Evolutionary conservation across 352 stramenopile species (phyloP).

Genomic region (Elongisporangium senticosum): DNA sequence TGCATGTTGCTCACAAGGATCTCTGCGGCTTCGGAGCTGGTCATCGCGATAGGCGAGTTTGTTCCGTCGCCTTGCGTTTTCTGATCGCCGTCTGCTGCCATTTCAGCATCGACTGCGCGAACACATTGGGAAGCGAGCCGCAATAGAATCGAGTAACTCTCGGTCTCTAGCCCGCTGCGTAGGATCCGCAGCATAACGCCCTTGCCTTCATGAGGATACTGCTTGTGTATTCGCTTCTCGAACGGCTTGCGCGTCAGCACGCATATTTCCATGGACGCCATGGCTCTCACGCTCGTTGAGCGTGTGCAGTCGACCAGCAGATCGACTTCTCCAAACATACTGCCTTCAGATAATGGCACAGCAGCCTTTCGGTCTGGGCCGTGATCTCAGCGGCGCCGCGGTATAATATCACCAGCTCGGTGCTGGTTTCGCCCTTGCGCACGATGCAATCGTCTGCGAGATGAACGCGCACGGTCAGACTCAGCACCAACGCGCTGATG

Average conservation of each 20-base stretch:
- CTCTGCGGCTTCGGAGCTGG: conserved; percentile 1
- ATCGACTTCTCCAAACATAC: conserved; percentile 13
- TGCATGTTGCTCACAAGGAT: conserved; percentile 4
- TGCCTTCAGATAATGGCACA: conserved; percentile 7
- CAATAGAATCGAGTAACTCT: conserved; percentile 18
- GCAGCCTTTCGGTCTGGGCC: not conserved
- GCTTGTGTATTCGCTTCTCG: conserved; percentile 10
- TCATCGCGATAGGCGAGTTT: not conserved
- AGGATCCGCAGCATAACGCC: conserved; percentile 17
- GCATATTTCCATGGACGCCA: conserved; percentile 18
- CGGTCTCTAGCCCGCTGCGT: conserved; percentile 10
- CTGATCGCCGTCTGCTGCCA: not conserved
- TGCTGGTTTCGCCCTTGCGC: conserved; percentile 14
- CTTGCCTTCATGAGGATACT: conserved; percentile 13
- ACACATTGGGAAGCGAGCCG: not conserved
- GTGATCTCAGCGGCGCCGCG: conserved; percentile 18
- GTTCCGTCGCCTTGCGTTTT: not conserved
- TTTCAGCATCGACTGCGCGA: not conserved
- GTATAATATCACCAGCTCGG: conserved; percentile 29
- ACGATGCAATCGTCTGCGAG: conserved; percentile 29
- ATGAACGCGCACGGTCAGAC: conserved; percentile 17
- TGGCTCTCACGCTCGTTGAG: conserved; percentile 12
- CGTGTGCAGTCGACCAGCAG: conserved; percentile 21
- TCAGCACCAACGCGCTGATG: conserved; percentile 13
- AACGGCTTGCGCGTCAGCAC: conserved; percentile 10